Evolutionary conservation across 441 rosid species (phyloP), one percentile per base, ranked within the genome.

Genomic region (Gossypium gossypioides): DNA sequence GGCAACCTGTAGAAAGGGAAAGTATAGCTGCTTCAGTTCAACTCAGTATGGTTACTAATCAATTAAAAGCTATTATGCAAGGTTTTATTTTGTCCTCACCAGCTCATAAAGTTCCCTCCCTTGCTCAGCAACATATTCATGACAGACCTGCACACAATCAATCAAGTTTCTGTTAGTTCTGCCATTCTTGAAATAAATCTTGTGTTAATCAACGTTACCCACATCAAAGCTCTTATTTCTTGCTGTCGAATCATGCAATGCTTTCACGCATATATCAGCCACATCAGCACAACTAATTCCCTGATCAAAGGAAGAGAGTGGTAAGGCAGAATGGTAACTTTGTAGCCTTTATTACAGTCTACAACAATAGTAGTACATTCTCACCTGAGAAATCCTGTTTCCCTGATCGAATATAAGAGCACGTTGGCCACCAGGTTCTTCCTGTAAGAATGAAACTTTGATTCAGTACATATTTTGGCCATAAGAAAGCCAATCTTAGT

Each of bases 221-320:
- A 87, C 99, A 77, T 95, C 97, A 70, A 95, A 95, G 84, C 99
- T 92, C 87, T 92, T 94, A 83, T 94, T 94, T 80, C 97, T 87
- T 72, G 99, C 97, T 6, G 96, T 89, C 54, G 97, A 82, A 80
- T 94, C 97, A 44, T 94, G 99, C 81, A 94, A 80, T 60, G 99
- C 88, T 86, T 94, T 94, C 76, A 94, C 96, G 59, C 96, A 92
- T 71, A 94, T 94, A 80, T 90, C 96, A 44, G 97, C 99, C 72
- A 94, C 99, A 76, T 92, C 99, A 7, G 91, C 97, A 73, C 96
- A 94, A 79, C 99, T 88, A 10, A 94, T 92, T 9, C 97, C 97
- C 97, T 89, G 64, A 72, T 67, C 42, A 12, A 37, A 79, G 73
- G 60, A 67, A 37, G 58, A 67, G 48, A 21, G 61, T 29, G 63